Evolutionary conservation across 2,329 filamentous ascomycete species (phyloP).

Genomic region (Blumeria graminis): DNA sequence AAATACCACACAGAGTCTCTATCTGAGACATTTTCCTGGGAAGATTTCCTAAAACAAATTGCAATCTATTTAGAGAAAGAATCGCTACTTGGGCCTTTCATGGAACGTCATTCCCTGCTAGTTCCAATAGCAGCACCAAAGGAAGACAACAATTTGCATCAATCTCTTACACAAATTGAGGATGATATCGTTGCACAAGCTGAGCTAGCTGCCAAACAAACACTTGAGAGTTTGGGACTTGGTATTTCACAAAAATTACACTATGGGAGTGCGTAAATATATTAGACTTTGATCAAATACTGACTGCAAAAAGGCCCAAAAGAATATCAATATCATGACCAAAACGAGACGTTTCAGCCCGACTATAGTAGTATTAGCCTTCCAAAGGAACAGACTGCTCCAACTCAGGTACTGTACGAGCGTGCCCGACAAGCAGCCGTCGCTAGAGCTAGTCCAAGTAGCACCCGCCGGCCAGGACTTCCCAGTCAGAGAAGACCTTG

Average conservation of each 20-base stretch:
- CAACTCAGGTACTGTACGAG: slow-evolving; percentile 33
- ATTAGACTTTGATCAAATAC: background rate
- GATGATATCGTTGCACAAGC: slow-evolving; percentile 5
- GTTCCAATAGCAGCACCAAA: slow-evolving; percentile 6
- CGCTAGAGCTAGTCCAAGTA: slow-evolving; percentile 25
- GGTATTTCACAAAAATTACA: background rate
- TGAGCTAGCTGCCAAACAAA: slow-evolving; percentile 5
- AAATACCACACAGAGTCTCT: slow-evolving; percentile 17
- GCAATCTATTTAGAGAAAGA: slow-evolving; percentile 33
- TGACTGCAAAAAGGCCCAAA: background rate
- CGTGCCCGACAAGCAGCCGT: slow-evolving; percentile 29
- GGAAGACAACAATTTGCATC: background rate
- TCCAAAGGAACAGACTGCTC: slow-evolving; percentile 5
- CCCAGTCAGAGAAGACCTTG: slow-evolving; percentile 47
- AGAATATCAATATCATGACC: background rate
- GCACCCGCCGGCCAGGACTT: slow-evolving; percentile 24
- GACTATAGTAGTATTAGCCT: background rate
- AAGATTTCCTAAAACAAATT: slow-evolving; percentile 34
- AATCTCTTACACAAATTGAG: slow-evolving; percentile 1
- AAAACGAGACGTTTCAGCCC: background rate
- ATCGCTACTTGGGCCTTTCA: slow-evolving; percentile 22
- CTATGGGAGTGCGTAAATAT: slow-evolving; percentile 5
- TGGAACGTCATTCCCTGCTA: slow-evolving; percentile 14
- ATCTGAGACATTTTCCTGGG: slow-evolving; percentile 36
- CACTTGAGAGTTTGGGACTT: slow-evolving; percentile 4